Percentiles rank a stretch among this genome's conserved stretches.
Conservation (phyloP, 169 alveolate species). For the Perkinsus chesapeaki region DNA sequence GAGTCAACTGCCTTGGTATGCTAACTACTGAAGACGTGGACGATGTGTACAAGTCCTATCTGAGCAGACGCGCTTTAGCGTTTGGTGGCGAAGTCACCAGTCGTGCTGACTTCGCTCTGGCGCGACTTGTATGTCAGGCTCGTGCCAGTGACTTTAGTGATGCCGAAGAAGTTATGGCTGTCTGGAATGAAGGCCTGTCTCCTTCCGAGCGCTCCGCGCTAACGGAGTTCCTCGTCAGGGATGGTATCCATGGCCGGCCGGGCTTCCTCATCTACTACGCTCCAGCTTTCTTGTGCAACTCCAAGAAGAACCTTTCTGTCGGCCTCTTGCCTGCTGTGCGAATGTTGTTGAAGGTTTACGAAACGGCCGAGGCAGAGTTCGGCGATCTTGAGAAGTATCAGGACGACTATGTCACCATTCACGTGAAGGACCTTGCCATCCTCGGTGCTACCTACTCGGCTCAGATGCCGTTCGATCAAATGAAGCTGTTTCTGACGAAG, state of each 20-base stretch:
- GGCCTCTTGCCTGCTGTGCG: background rate
- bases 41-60: background rate
- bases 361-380: background rate
- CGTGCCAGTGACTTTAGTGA: background rate
- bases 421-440: background rate
- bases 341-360: background rate
- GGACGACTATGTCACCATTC: background rate
- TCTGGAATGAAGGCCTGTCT: background rate
- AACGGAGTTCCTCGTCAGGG: background rate
- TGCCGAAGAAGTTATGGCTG: background rate
- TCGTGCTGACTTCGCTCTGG: background rate
- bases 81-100: background rate
- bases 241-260: background rate
- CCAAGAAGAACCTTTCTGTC: background rate
- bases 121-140: conserved; percentile 2
- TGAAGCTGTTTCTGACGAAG: background rate
- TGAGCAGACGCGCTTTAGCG: background rate
- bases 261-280: background rate
- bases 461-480: background rate
- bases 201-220: background rate
- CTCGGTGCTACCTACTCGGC: background rate
- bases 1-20: background rate
- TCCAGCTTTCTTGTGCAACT: background rate
- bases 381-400: background rate
- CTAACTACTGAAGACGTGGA: background rate